A percentile compares a stretch with the other conserved stretches of the same genome.
phyloP scores from a whole-genome alignment of 148 eudicot species.

The Cornus kousa region DNA sequence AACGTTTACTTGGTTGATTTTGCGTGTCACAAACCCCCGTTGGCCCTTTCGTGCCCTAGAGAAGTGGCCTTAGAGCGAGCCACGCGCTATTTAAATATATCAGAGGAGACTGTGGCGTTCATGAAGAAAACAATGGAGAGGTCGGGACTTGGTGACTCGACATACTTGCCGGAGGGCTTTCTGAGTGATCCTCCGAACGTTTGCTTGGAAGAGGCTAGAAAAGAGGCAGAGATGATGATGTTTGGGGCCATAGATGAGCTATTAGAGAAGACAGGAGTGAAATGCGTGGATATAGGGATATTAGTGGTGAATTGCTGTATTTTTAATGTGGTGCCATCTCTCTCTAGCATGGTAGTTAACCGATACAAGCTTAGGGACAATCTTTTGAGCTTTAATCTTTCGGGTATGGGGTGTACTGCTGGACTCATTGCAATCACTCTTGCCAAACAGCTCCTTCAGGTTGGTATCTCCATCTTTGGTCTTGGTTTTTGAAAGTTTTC shows the following conservation, averaged over 20 bases:
- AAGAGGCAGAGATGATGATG: slow-evolving; percentile 23
- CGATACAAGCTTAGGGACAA: slow-evolving; percentile 18
- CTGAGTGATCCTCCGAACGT: slow-evolving; percentile 1
- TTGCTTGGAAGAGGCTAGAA: slow-evolving; percentile 13
- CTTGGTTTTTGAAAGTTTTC: too few relatives aligned
- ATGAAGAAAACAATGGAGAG: slow-evolving; percentile 1
- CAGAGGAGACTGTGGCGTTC: slow-evolving; percentile 13
- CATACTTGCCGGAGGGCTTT: slow-evolving; percentile 18
- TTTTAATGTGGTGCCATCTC: slow-evolving; percentile 16
- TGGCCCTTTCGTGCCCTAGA: slow-evolving; percentile 9
- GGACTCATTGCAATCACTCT: slow-evolving; percentile 24
- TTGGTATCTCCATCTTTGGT: neutral
- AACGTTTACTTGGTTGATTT: slow-evolving; percentile 20
- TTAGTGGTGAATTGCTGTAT: slow-evolving; percentile 23
- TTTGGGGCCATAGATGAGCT: slow-evolving; percentile 28
- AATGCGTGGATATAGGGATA: slow-evolving; percentile 17
- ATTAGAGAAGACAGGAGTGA: slow-evolving; percentile 26
- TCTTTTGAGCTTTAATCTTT: slow-evolving; percentile 20
- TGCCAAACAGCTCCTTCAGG: slow-evolving; percentile 30
- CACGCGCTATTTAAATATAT: neutral
- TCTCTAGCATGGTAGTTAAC: slow-evolving; percentile 25
- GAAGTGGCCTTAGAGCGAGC: neutral
- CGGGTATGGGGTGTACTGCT: slow-evolving; percentile 34
- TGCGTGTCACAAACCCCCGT: slow-evolving; percentile 24
- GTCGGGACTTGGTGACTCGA: slow-evolving; percentile 24